These are phyloP conservation scores for Pueraria montana DNA, from an alignment of 306 rosid species.

Conservation along the genomic window DNA sequence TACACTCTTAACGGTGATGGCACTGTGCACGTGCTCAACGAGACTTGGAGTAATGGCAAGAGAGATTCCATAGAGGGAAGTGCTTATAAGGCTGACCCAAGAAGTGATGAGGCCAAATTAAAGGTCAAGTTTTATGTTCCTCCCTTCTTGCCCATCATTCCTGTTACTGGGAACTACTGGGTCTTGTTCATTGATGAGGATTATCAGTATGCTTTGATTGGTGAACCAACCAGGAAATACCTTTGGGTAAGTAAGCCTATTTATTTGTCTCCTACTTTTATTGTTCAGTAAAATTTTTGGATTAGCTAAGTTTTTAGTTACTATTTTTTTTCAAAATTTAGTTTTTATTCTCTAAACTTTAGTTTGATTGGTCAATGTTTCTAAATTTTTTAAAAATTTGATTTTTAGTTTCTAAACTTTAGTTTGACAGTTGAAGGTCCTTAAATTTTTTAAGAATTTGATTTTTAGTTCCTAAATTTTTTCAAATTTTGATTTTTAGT, in stretches of 20 bases:
- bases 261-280: not conserved
- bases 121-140: constrained; percentile 88
- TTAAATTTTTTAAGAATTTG: too few relatives aligned
- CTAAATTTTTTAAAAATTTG: too few relatives aligned
- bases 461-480: too few relatives aligned
- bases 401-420: too few relatives aligned
- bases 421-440: too few relatives aligned
- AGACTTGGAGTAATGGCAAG: constrained; percentile 78
- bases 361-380: too few relatives aligned
- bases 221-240: constrained; percentile 72
- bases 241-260: constrained; percentile 81
- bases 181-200: constrained; percentile 73
- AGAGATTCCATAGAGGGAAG: constrained; percentile 70
- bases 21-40: constrained; percentile 78
- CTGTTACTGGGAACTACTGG: constrained; percentile 88
- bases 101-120: constrained; percentile 84
- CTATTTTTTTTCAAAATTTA: too few relatives aligned
- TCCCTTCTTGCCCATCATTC: constrained; percentile 85
- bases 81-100: constrained; percentile 80
- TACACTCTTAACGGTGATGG: constrained; percentile 77
- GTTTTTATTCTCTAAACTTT: too few relatives aligned
- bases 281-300: too few relatives aligned
- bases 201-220: constrained; percentile 79
- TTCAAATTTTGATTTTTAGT: too few relatives aligned
- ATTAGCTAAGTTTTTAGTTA: too few relatives aligned